Conservation (phyloP, 164 flowering plant genomes). For the Aristolochia californica region DNA sequence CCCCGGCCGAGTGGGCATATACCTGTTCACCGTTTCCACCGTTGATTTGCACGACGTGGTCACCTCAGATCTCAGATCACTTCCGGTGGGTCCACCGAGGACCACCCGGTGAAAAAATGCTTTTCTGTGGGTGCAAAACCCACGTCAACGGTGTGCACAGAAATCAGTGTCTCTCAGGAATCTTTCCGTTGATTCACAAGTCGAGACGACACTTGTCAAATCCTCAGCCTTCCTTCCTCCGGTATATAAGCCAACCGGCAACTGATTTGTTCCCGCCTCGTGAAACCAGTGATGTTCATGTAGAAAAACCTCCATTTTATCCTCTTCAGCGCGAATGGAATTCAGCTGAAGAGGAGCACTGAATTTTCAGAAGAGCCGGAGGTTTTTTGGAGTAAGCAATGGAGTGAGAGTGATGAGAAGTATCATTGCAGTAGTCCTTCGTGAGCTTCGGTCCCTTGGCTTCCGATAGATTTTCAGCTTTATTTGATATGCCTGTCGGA, state of each 20-base stretch:
- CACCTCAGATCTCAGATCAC: no score
- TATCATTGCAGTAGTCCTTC: not conserved
- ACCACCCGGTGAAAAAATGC: no score
- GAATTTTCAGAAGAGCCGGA: no score
- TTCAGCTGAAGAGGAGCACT: not conserved
- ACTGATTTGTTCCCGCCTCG: not conserved
- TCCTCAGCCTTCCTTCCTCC: not conserved
- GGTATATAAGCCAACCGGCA: not conserved
- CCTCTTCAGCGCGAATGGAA: not conserved
- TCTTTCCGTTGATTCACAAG: no score
- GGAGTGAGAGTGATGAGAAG: not conserved
- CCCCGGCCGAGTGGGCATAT: no score
- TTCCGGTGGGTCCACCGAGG: no score
- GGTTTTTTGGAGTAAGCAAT: not conserved
- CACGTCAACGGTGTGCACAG: no score
- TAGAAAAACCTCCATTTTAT: not conserved
- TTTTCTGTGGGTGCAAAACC: no score
- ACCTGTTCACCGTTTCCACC: no score
- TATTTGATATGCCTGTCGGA: constrained; percentile 51
- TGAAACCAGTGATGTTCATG: not conserved
- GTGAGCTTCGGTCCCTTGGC: not conserved
- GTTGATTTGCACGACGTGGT: no score
- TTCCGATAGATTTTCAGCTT: not conserved
- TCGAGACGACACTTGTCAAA: not conserved
- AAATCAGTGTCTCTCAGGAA: no score